Evolutionary conservation across 768 basidiomycete species (phyloP).

Genomic region (Sarcomyxa edulis): DNA sequence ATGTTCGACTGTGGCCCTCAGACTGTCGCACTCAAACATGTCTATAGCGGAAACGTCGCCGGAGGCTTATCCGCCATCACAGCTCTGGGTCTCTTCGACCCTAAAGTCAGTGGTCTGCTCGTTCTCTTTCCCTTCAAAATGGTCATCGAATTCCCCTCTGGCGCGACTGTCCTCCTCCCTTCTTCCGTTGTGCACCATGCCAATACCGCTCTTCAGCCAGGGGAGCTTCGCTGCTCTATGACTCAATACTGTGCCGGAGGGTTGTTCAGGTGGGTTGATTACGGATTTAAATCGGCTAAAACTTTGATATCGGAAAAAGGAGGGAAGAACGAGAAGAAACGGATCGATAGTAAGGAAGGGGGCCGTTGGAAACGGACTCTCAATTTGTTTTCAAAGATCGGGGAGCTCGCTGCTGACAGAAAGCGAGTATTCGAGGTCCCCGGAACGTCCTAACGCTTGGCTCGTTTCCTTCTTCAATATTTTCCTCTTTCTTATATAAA

Average conservation of each 20-base stretch:
- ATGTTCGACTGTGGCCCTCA: constrained; percentile 9
- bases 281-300: constrained; percentile 9
- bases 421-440: too few species aligned
- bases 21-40: neutral
- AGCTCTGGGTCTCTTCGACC: constrained; percentile 9
- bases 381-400: neutral
- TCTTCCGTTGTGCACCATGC: constrained; percentile 13
- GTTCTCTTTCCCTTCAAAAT: constrained; percentile 13
- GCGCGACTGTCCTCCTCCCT: constrained; percentile 14
- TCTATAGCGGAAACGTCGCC: constrained; percentile 7
- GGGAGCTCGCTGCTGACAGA: too few species aligned
- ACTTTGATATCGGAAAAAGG: neutral
- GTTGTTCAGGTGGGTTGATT: constrained; percentile 15
- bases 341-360: neutral
- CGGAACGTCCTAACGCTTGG: too few species aligned
- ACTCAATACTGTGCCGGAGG: constrained; percentile 18
- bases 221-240: too few species aligned
- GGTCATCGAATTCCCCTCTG: constrained; percentile 15
- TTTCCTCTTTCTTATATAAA: too few species aligned
- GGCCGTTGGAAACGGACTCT: neutral
- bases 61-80: constrained; percentile 10
- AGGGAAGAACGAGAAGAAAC: neutral
- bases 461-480: too few species aligned
- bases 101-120: constrained; percentile 13
- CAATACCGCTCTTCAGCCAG: too few species aligned